A percentile compares a stretch with the other conserved stretches of the same genome.
Conservation (phyloP, 306 rosid genomes). For the Quercus agrifolia region DNA sequence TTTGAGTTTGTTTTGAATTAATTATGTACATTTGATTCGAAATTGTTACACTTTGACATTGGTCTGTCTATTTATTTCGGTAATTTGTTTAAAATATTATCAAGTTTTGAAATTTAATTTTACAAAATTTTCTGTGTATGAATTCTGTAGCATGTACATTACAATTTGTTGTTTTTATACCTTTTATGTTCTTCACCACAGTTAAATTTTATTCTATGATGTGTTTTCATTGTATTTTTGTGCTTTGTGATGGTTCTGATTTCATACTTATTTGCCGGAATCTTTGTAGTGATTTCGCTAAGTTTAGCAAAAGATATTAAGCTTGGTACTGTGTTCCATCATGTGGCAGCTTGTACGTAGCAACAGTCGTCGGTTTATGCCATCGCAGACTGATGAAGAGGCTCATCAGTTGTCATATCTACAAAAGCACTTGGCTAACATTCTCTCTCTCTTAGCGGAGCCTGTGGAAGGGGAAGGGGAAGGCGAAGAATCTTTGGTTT, state of each 20-base stretch:
- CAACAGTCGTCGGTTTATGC: slow-evolving; percentile 81
- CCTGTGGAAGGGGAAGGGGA: slow-evolving; percentile 76
- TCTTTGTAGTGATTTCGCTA: background rate
- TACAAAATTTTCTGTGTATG: too few species aligned
- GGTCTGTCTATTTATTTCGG: too few species aligned
- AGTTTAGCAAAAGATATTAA: slow-evolving; percentile 20
- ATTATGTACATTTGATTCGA: too few species aligned
- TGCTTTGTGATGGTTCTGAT: background rate
- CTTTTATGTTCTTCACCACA: too few species aligned
- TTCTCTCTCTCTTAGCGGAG: slow-evolving; percentile 78
- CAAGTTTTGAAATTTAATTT: too few species aligned
- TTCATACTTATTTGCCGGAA: background rate
- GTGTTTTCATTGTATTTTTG: background rate
- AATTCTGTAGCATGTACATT: too few species aligned
- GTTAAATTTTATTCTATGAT: too few species aligned
- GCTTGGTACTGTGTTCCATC: slow-evolving; percentile 7
- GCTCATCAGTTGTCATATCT: slow-evolving; percentile 87
- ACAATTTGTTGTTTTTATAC: too few species aligned
- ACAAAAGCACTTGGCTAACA: slow-evolving; percentile 78
- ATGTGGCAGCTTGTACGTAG: slow-evolving; percentile 89
- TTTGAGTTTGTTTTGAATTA: too few species aligned
- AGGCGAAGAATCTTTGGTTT: slow-evolving; percentile 78
- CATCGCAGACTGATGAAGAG: slow-evolving; percentile 91
- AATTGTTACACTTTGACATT: too few species aligned
- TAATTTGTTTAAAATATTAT: too few species aligned